Evolutionary conservation across 176 grass and related monocot genomes (phyloP).

Genomic region (Cenchrus purpureus): DNA sequence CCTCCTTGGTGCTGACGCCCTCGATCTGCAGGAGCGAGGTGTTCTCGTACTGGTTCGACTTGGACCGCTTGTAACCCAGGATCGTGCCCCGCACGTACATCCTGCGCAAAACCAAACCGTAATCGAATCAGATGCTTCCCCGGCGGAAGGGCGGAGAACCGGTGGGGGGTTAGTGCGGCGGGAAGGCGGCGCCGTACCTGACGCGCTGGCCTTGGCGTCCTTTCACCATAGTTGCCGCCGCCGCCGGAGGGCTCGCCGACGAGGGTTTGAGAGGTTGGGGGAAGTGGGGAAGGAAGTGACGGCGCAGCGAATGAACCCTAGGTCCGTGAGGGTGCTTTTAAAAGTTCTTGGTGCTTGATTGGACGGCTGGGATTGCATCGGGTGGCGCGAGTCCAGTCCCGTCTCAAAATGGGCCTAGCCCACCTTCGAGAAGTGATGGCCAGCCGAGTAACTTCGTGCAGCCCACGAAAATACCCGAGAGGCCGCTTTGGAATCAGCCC

Average conservation of each 20-base stretch:
- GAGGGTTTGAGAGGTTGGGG: not conserved
- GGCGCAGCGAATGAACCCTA: slow-evolving; percentile 46
- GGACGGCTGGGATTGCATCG: slow-evolving; percentile 16
- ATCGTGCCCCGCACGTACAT: slow-evolving; percentile 70
- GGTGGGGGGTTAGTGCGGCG: too few species aligned
- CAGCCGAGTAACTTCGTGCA: not conserved
- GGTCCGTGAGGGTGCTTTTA: slow-evolving; percentile 22
- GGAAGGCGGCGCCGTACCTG: not conserved
- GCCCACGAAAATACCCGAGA: not conserved
- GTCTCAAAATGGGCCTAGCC: not conserved
- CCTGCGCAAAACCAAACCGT: slow-evolving; percentile 8
- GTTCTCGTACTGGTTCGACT: slow-evolving; percentile 76
- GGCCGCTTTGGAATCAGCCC: not conserved
- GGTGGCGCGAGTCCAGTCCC: not conserved
- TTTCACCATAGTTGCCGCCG: slow-evolving; percentile 53
- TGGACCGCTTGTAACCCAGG: slow-evolving; percentile 75
- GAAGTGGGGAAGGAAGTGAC: not conserved
- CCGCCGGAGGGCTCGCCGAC: not conserved
- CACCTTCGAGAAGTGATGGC: not conserved
- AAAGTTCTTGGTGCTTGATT: slow-evolving; percentile 8
- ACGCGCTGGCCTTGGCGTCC: slow-evolving; percentile 57
- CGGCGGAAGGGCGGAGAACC: not conserved
- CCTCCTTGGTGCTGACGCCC: slow-evolving; percentile 70
- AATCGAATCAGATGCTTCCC: not conserved
- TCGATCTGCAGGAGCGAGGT: slow-evolving; percentile 71